These are phyloP conservation scores for Backusella liffmaniae DNA, from an alignment of 192 early-diverging fungal genomes.

Conservation along the genomic window DNA sequence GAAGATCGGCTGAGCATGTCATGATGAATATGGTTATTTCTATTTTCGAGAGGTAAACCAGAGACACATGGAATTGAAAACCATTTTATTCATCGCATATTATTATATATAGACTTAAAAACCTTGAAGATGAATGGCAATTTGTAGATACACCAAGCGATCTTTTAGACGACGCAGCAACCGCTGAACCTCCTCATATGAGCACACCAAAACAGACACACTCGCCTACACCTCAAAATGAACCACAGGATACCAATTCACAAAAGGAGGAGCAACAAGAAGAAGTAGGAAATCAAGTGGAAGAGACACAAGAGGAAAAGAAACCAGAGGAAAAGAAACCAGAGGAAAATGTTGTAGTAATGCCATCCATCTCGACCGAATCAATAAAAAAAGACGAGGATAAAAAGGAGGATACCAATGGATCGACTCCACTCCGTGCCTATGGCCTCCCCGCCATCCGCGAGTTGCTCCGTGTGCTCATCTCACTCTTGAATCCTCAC, in stretches of 20 bases:
- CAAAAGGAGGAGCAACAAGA: background rate
- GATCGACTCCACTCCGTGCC: conserved; percentile 23
- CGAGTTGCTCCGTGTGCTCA: conserved; percentile 88
- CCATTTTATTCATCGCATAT: background rate
- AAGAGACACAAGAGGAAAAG: background rate
- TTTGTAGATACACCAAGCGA: conserved; percentile 25
- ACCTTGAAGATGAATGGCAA: conserved; percentile 37
- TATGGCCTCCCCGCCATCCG: conserved; percentile 86
- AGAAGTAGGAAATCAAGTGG: background rate
- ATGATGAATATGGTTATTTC: conserved; percentile 70
- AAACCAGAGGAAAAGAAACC: background rate
- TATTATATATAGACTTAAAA: conserved; percentile 33
- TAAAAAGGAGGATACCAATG: background rate
- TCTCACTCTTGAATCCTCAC: conserved; percentile 86
- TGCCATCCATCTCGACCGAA: background rate
- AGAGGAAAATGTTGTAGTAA: background rate
- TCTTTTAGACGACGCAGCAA: background rate
- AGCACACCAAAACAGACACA: conserved; percentile 23
- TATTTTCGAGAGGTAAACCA: conserved; percentile 70
- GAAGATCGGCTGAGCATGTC: conserved; percentile 77
- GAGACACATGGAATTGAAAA: background rate
- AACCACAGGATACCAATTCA: background rate
- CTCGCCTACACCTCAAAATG: conserved; percentile 18
- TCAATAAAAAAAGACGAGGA: background rate
- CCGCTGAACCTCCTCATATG: conserved; percentile 25